These are phyloP conservation scores for Pyricularia pennisetigena DNA, from an alignment of 2,329 filamentous ascomycete species.

Conservation along the genomic window DNA sequence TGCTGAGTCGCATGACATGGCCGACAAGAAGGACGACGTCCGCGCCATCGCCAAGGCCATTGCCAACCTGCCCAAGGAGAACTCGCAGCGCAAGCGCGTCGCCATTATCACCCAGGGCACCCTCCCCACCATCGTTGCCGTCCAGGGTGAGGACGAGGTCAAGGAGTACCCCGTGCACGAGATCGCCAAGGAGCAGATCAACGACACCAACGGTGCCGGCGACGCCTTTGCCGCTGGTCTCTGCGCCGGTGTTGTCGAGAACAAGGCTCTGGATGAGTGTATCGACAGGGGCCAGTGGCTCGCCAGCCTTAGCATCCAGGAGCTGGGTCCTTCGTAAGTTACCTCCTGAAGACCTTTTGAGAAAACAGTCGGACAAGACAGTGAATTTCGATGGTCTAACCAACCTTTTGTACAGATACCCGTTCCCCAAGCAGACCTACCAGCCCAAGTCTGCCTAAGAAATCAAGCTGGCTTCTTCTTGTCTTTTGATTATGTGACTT, in stretches of 20 bases:
- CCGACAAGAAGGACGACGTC: slow-evolving; percentile 55
- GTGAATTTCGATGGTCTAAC: neutral
- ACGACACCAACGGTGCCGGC: slow-evolving; percentile 93
- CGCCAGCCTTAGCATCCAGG: slow-evolving; percentile 85
- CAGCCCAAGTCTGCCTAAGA: slow-evolving; percentile 26
- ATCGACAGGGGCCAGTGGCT: slow-evolving; percentile 97
- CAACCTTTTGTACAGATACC: slow-evolving; percentile 45
- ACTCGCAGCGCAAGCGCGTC: slow-evolving; percentile 69
- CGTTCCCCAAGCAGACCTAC: slow-evolving; percentile 74
- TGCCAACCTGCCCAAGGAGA: slow-evolving; percentile 86
- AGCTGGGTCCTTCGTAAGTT: slow-evolving; percentile 90
- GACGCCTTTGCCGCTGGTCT: slow-evolving; percentile 96
- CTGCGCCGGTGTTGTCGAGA: slow-evolving; percentile 78
- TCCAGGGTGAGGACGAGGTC: slow-evolving; percentile 59
- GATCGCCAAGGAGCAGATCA: slow-evolving; percentile 70
- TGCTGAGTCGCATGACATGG: slow-evolving; percentile 69
- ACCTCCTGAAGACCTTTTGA: slow-evolving; percentile 2
- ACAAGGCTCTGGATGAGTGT: slow-evolving; percentile 65
- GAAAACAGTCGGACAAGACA: neutral
- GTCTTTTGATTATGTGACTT: neutral
- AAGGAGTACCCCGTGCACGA: slow-evolving; percentile 73
- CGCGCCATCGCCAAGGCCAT: slow-evolving; percentile 78
- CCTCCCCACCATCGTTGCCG: slow-evolving; percentile 76
- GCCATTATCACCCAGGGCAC: slow-evolving; percentile 95
- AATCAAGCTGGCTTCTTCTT: neutral